Percentiles rank a stretch among this genome's conserved stretches.
These are phyloP conservation scores for Aspergillus avenaceus DNA, from an alignment of 495 filamentous ascomycete genomes.

Conservation along the genomic window DNA sequence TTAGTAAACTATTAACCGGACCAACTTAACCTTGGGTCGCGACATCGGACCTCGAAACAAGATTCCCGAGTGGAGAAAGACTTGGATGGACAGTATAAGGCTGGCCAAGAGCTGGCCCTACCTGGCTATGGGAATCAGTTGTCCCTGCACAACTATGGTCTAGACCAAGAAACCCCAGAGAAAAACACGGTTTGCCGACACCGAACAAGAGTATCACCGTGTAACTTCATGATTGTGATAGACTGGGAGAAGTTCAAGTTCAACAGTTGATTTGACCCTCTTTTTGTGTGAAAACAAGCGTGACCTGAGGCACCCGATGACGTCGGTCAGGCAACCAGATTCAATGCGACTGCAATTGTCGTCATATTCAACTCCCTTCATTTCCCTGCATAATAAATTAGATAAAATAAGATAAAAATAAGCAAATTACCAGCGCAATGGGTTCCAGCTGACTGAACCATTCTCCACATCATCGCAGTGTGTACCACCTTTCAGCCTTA, in stretches of 20 bases:
- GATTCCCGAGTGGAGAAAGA: neutral
- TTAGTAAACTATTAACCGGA: no score
- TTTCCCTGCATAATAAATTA: neutral
- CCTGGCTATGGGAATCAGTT: no score
- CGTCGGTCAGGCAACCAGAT: conserved; percentile 1
- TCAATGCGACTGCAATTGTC: neutral
- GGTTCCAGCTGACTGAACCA: neutral
- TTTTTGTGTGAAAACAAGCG: no score
- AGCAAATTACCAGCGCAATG: neutral
- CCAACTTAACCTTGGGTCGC: neutral
- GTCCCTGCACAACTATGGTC: no score
- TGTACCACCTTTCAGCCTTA: neutral
- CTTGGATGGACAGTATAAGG: neutral
- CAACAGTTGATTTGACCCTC: no score
- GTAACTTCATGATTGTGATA: no score
- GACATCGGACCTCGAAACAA: no score
- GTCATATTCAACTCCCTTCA: no score
- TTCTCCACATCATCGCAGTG: neutral
- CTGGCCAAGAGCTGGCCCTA: neutral
- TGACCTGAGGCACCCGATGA: neutral
- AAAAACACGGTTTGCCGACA: no score
- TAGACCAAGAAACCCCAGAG: no score
- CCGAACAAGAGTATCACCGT: no score
- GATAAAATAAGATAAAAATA: neutral
- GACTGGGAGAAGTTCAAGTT: no score